A percentile compares a stretch with the other conserved stretches of the same genome.
Evolutionary conservation across 139 green algal genomes (phyloP).

Genomic region (Ettlia oleoabundans): DNA sequence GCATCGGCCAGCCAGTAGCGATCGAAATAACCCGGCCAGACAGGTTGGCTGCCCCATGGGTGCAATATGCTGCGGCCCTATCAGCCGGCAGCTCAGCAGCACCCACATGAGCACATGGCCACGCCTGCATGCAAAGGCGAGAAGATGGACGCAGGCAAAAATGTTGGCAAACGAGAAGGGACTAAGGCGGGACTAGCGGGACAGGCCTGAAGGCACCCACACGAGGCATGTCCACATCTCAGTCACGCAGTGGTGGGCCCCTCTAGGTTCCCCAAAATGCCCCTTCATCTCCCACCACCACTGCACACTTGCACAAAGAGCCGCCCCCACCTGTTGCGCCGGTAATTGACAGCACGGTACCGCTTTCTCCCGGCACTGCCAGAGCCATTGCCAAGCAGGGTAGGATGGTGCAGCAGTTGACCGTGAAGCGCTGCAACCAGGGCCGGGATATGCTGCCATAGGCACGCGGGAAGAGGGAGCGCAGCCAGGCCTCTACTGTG

Average conservation of each 20-base stretch:
- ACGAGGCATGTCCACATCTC: neutral
- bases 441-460: neutral
- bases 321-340: slow-evolving; percentile 16
- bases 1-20: too few relatives aligned
- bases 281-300: neutral
- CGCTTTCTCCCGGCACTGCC: slow-evolving; percentile 6
- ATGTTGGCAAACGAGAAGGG: neutral
- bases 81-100: neutral
- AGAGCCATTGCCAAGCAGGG: slow-evolving; percentile 19
- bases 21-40: too few relatives aligned
- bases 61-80: neutral
- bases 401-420: slow-evolving; percentile 17
- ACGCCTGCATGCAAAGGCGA: neutral
- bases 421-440: slow-evolving; percentile 9
- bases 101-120: slow-evolving; percentile 3
- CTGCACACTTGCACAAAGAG: neutral
- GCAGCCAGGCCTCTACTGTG: slow-evolving; percentile 6
- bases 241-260: neutral
- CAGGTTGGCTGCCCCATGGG: too few relatives aligned
- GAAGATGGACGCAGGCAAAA: neutral
- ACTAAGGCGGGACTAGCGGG: too few relatives aligned
- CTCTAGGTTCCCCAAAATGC: neutral
- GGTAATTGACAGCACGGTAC: slow-evolving; percentile 6
- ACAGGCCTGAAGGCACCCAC: too few relatives aligned
- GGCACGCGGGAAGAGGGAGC: neutral